Conservation (phyloP, 176 grass and related monocot genomes). For the Juncus effusus region DNA sequence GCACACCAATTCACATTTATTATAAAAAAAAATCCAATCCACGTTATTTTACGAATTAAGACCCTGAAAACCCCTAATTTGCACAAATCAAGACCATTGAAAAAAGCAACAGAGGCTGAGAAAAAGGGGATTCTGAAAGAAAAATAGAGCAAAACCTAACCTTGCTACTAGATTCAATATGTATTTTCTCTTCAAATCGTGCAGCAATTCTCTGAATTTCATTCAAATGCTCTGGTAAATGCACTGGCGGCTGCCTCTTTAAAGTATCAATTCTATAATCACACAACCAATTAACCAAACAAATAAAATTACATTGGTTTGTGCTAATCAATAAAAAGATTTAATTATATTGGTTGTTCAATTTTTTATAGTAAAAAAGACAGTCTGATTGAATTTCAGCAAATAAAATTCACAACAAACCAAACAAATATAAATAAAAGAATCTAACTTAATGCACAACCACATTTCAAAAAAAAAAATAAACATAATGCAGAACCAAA, state of each 20-base stretch:
- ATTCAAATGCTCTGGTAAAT: conserved; percentile 47
- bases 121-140: neutral
- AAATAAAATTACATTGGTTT: neutral
- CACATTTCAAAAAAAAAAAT: too few species aligned
- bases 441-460: too few species aligned
- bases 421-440: neutral
- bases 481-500: too few species aligned
- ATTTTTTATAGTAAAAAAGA: too few species aligned
- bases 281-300: conserved; percentile 9
- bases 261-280: conserved; percentile 66
- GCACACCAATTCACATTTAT: neutral
- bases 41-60: conserved; percentile 1
- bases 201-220: conserved; percentile 69
- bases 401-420: too few species aligned
- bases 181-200: conserved; percentile 75
- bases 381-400: too few species aligned
- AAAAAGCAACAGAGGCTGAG: neutral
- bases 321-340: too few species aligned
- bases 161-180: conserved; percentile 46
- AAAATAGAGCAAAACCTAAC: conserved; percentile 24
- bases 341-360: too few species aligned
- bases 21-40: neutral
- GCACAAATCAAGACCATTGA: neutral
- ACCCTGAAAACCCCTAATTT: neutral
- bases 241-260: conserved; percentile 62